Conservation (phyloP, 116 monocot genomes). For the Thalassia testudinum region DNA sequence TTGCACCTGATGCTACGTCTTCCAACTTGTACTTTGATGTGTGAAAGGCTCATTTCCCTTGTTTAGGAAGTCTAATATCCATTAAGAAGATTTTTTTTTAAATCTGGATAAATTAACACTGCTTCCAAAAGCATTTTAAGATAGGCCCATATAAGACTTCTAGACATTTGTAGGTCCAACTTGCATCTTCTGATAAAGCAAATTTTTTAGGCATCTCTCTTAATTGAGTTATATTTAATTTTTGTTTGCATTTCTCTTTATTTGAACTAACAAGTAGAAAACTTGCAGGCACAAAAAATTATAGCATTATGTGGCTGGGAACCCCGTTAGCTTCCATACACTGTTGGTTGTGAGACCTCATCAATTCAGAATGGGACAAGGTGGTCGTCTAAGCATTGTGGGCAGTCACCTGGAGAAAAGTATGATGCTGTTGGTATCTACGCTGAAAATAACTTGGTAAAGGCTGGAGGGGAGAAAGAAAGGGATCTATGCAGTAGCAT, state of each 20-base stretch:
- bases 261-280: too few relatives aligned
- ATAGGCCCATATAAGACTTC: too few relatives aligned
- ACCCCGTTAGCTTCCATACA: slow-evolving; percentile 68
- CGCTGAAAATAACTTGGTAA: slow-evolving; percentile 9
- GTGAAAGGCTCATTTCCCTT: slow-evolving; percentile 1
- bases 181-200: too few relatives aligned
- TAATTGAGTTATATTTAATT: too few relatives aligned
- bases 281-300: slow-evolving; percentile 58
- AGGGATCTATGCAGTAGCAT: slow-evolving; percentile 3
- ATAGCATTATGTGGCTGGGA: slow-evolving; percentile 95
- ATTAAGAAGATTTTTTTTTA: too few relatives aligned
- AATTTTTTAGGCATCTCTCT: too few relatives aligned
- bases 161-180: too few relatives aligned
- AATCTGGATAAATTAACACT: too few relatives aligned
- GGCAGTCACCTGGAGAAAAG: slow-evolving; percentile 8
- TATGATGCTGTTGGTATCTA: slow-evolving; percentile 13
- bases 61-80: too few relatives aligned
- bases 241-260: too few relatives aligned
- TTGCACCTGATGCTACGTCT: slow-evolving; percentile 17
- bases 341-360: slow-evolving; percentile 35
- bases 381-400: slow-evolving; percentile 11
- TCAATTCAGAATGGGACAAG: neutral
- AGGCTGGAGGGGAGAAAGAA: slow-evolving; percentile 8
- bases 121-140: too few relatives aligned
- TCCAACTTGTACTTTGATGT: slow-evolving; percentile 63